Evolutionary conservation across 2,329 filamentous ascomycete genomes (phyloP).

Genomic region (Diaporthe longicolla): DNA sequence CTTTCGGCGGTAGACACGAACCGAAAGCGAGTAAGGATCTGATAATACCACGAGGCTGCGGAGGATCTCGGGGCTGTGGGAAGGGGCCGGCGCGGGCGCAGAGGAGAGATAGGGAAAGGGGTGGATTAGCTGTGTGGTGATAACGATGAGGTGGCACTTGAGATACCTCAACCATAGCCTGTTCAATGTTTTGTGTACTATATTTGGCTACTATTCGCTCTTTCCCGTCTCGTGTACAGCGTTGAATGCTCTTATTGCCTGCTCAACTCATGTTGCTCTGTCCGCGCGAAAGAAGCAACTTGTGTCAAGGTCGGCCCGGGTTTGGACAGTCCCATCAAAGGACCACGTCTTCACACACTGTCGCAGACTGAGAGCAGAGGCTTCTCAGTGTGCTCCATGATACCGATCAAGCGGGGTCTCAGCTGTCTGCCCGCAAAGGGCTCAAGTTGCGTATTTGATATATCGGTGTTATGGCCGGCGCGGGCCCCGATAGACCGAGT

Average conservation of each 20-base stretch:
- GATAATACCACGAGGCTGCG: constrained; percentile 40
- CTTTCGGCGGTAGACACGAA: constrained; percentile 47
- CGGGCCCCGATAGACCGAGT: neutral
- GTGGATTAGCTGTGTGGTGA: constrained; percentile 34
- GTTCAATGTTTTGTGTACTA: constrained; percentile 43
- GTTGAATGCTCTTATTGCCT: neutral
- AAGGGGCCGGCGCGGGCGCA: constrained; percentile 21
- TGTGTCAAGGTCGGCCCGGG: neutral
- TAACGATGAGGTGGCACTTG: constrained; percentile 41
- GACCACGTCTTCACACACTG: neutral
- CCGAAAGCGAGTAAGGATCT: constrained; percentile 36
- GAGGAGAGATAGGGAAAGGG: constrained; percentile 13
- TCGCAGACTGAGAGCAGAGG: neutral
- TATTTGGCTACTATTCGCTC: constrained; percentile 35
- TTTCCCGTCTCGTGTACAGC: constrained; percentile 27
- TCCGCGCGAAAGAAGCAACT: neutral
- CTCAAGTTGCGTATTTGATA: neutral
- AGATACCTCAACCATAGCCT: constrained; percentile 45
- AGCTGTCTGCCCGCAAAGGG: neutral
- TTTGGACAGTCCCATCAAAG: neutral
- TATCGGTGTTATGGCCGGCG: neutral
- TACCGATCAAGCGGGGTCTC: neutral
- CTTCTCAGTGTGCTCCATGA: neutral
- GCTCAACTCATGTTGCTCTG: neutral
- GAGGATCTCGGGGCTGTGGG: neutral